Percentiles rank a stretch among this genome's conserved stretches.
Evolutionary conservation across 208 protist species (phyloP).

Genomic region (Acanthamoeba sp.): DNA sequence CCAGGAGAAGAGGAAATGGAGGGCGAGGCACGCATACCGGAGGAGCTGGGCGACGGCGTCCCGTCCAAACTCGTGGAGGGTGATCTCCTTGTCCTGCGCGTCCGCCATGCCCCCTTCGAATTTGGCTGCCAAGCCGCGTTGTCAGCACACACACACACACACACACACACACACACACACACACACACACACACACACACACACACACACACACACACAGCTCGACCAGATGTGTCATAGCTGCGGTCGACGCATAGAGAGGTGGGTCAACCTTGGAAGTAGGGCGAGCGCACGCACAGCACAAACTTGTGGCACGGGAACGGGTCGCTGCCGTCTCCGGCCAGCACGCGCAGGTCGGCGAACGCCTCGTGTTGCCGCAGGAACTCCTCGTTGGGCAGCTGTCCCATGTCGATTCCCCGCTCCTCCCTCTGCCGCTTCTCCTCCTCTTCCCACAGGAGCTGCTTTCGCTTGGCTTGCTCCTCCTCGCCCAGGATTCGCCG

Average conservation of each 20-base stretch:
- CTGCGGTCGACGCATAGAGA: too few relatives aligned
- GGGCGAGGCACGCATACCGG: too few relatives aligned
- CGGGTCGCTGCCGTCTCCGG: not conserved
- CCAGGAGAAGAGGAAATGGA: too few relatives aligned
- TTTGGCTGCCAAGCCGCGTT: constrained; percentile 26
- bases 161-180: not conserved
- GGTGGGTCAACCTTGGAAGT: not conserved
- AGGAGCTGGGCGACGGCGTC: not conserved
- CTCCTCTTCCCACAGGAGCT: too few relatives aligned
- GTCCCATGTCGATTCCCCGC: not conserved
- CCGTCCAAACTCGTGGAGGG: not conserved
- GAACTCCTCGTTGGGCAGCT: not conserved
- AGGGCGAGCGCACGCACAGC: constrained; percentile 23
- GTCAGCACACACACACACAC: not conserved
- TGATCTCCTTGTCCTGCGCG: not conserved
- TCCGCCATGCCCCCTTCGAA: constrained; percentile 33
- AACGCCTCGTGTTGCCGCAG: not conserved
- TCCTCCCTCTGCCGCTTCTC: not conserved
- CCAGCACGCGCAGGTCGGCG: not conserved
- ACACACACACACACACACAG: not conserved
- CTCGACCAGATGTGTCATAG: too few relatives aligned
- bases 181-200: not conserved
- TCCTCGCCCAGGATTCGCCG: too few relatives aligned
- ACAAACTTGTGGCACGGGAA: constrained; percentile 51
- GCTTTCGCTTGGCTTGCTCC: too few relatives aligned